Evolutionary conservation across 345 rosid genomes (phyloP).

Genomic region (Eutrema heterophyllum): DNA sequence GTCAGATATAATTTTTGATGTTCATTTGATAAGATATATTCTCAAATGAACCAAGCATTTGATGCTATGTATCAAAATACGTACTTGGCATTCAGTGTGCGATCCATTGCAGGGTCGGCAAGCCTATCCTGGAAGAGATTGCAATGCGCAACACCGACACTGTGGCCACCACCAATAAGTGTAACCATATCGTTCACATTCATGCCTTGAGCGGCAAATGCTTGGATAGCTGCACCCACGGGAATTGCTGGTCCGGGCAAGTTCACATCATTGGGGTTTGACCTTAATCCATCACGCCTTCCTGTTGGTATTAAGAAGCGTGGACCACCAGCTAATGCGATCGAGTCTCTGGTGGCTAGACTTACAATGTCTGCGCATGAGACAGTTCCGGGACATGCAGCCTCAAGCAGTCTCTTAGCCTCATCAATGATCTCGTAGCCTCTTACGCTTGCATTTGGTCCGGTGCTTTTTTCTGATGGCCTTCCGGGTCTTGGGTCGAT

Average conservation of each 20-base stretch:
- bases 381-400: conserved; percentile 21
- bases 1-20: background rate
- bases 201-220: conserved; percentile 42
- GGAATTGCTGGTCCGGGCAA: conserved; percentile 53
- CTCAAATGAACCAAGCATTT: background rate
- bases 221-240: conserved; percentile 29
- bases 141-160: conserved; percentile 64
- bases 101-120: conserved; percentile 51
- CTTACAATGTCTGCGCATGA: conserved; percentile 42
- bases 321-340: conserved; percentile 54
- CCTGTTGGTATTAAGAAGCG: conserved; percentile 46
- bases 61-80: background rate
- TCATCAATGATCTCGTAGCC: conserved; percentile 33
- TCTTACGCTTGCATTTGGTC: conserved; percentile 33
- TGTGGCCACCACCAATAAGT: conserved; percentile 64
- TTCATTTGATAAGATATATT: too few relatives aligned
- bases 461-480: conserved; percentile 33
- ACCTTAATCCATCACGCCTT: conserved; percentile 56
- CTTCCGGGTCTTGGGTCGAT: conserved; percentile 29
- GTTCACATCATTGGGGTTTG: conserved; percentile 40
- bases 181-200: conserved; percentile 52
- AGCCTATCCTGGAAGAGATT: conserved; percentile 52
- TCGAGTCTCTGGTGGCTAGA: conserved; percentile 57
- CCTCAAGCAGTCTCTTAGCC: conserved; percentile 27
- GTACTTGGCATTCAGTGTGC: conserved; percentile 28